Base-by-base conservation (phyloP, 176 grass and related monocot genomes). In the Alloteropsis semialata region DNA sequence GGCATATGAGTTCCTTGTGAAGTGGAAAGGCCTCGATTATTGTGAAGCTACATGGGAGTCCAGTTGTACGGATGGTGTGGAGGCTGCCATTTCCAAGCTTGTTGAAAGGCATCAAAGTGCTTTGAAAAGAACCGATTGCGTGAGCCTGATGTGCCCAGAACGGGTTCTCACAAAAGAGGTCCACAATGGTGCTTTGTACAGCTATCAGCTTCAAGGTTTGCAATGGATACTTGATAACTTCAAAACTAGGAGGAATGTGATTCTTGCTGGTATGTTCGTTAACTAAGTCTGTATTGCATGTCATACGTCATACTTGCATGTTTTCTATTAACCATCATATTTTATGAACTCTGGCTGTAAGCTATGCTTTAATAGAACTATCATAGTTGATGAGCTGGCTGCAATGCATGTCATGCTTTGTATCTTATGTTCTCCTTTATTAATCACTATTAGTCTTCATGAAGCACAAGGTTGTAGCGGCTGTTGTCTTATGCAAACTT, bases 1-100 rank as follows among this genome's bases (percentile, higher is more conserved):
- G 9, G 92, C 41, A 36, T 89, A 77, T 67, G 81, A 94, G 54
- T 89, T 91, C 60, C 83, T 94, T 65, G 89, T 94, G 14, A 94
- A 94, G 84, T 94, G 92, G 92, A 94, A 83, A 76, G 89, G 69
- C 30, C 86, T 94, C 84, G 89, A 94, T 91, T 94, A 94, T 60
- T 69, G 37, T n/a, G 86, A 94, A 21, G 70, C 89, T 70, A 94
- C 92, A 72, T 91, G 86, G 92, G 92, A 94, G 41, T 51, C 82
- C 13, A 67, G 34, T 60, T 81, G 72, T 19, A 94, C 69, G 4
- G 69, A 86, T 41, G 86, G 55, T n/a, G 81, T 94, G 62, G 43
- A 82, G 33, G 41, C 15, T 37, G 86, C 81, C 71, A 50, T 89
- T 81, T 53, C 76, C 64, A 78, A 81, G 60, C 79, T 94, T 75